Conservation (phyloP, 2,329 filamentous ascomycete species). For the Penicillium sp. region DNA sequence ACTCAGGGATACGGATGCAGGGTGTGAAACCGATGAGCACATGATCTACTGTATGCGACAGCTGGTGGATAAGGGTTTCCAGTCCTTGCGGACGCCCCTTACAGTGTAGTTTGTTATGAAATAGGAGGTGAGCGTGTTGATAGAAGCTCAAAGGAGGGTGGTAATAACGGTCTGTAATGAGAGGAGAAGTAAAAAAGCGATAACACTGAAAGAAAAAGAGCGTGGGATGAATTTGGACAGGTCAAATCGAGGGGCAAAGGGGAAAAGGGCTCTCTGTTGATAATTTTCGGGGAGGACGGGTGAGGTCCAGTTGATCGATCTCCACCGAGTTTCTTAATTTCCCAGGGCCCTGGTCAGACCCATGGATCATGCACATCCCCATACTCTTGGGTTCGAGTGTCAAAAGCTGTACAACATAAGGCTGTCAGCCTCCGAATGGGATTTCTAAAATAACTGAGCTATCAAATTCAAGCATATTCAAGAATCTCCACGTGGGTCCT, state of each 20-base stretch:
- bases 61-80: constrained; percentile 11
- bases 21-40: constrained; percentile 22
- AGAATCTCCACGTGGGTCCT: constrained; percentile 2
- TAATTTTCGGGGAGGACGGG: not conserved
- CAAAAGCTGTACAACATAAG: no score
- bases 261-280: not conserved
- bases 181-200: not conserved
- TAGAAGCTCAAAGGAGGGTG: not conserved
- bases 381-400: no score
- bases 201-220: constrained; percentile 6
- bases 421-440: no score
- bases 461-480: not conserved
- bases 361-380: not conserved
- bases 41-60: constrained; percentile 27
- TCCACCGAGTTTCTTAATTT: constrained; percentile 22
- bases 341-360: constrained; percentile 2
- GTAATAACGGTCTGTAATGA: not conserved
- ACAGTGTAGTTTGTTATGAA: constrained; percentile 10
- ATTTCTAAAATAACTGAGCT: no score
- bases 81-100: constrained; percentile 19
- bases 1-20: constrained; percentile 23
- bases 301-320: constrained; percentile 18
- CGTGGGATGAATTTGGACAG: not conserved
- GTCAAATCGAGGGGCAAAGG: constrained; percentile 1
- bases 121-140: constrained; percentile 10